phyloP scores from a whole-genome alignment of 495 filamentous ascomycete species.

The Xeromyces bisporus region DNA sequence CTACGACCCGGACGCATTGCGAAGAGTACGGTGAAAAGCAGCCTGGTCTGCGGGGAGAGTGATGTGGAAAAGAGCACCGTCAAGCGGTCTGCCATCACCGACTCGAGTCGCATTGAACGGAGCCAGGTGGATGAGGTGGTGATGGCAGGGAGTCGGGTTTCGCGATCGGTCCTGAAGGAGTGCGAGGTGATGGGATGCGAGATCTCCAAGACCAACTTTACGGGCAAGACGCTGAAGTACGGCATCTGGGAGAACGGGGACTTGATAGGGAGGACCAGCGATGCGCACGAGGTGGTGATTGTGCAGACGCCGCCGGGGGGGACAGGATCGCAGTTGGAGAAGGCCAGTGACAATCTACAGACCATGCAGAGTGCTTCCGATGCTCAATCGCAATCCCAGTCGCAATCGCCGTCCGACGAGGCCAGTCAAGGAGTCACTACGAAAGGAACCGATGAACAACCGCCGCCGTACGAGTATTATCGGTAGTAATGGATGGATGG shows the following conservation, averaged over 20 bases:
- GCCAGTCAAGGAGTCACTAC: no score
- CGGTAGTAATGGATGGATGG: no score
- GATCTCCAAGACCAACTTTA: slow-evolving; percentile 12
- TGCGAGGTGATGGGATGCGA: slow-evolving; percentile 18
- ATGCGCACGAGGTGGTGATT: slow-evolving; percentile 7
- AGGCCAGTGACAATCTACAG: no score
- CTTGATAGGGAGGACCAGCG: slow-evolving; percentile 13
- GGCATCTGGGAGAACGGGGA: slow-evolving; percentile 20
- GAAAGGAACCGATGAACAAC: no score
- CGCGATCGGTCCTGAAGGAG: slow-evolving; percentile 8
- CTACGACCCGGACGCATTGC: neutral
- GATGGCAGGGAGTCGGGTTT: slow-evolving; percentile 5
- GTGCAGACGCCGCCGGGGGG: neutral
- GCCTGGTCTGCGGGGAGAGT: slow-evolving; percentile 6
- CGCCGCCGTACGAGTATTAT: no score
- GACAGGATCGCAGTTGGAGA: neutral
- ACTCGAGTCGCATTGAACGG: slow-evolving; percentile 4
- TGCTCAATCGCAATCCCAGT: no score
- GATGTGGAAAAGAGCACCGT: slow-evolving; percentile 5
- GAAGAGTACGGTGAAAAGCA: slow-evolving; percentile 3
- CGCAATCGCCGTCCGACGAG: no score
- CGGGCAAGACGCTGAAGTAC: slow-evolving; percentile 16
- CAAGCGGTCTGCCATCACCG: slow-evolving; percentile 7
- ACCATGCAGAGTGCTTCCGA: no score
- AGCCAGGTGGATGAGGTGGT: slow-evolving; percentile 7